Evolutionary conservation across 2,329 filamentous ascomycete species (phyloP), one percentile per base, ranked within the genome.

Genomic region (Phyllosticta citrichinensis): DNA sequence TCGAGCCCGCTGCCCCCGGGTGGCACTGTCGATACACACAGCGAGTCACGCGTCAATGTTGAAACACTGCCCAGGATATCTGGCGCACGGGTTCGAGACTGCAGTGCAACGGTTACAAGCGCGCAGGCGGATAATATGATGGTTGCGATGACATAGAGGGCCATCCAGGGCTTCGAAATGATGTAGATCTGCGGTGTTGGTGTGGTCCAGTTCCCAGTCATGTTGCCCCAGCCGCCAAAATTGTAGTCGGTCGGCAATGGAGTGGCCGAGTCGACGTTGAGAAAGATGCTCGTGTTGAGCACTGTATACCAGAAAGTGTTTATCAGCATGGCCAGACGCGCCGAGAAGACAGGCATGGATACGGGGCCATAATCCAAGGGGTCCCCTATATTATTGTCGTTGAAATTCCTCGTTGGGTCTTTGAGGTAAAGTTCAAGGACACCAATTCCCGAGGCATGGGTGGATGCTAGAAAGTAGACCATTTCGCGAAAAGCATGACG

Each of bases 1-100:
- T 63, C 60, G 19, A 62, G 52, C 2, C 52, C 35, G 14, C 58
- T 63, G n/a, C 60, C 59, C 12, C 52, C 61, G 9, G 30, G 25
- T 4, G 57, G 62, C 9, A 62, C 24, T 35, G 35, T 14, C 11
- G 1, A 8, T 8, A 40, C 4, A 40, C 17, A 55, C 19, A 25
- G 53, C 5, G 53, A 33, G 53, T 40, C 54, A 19, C 54, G 30
- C 12, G 27, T 40, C 25, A 40, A 33, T 20, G 27, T 19, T 11
- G 27, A 56, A 11, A 35, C 35, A 5, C 25, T 20, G 30, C 54
- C 17, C 19, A 56, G 14, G n/a, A 56, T 27, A 33, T 55, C 53
- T 17, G 53, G 53, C 11, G 53, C 53, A 19, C 53, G 27, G 19
- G 25, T 55, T 27, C 14, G 53, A 11, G 12, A 33, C 8, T 33